Percentiles rank a stretch among this genome's conserved stretches.
Conservation (phyloP, 768 basidiomycete genomes). For the Mycena floridula region DNA sequence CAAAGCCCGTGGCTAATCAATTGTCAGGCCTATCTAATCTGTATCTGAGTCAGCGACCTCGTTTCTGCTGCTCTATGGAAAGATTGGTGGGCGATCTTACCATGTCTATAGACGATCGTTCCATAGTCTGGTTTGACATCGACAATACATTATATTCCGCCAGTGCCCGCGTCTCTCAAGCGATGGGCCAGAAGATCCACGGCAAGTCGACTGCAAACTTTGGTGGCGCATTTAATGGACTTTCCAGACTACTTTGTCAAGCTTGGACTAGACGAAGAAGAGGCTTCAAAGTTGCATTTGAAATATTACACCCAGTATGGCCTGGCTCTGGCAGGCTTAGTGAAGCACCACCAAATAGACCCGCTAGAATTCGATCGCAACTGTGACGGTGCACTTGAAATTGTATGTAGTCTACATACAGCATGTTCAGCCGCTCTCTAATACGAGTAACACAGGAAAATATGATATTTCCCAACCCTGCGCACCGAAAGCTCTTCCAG, state of each 20-base stretch:
- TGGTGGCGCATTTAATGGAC: slow-evolving; percentile 1
- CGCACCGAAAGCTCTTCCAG: slow-evolving; percentile 58
- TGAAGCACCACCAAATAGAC: slow-evolving; percentile 73
- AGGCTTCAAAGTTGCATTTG: slow-evolving; percentile 63
- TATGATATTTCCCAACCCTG: slow-evolving; percentile 62
- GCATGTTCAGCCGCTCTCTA: no score
- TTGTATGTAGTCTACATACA: no score
- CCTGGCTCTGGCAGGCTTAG: slow-evolving; percentile 74
- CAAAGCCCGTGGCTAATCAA: no score
- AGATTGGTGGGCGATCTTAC: no score
- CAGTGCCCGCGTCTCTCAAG: slow-evolving; percentile 64
- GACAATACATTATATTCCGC: slow-evolving; percentile 87
- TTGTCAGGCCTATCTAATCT: no score
- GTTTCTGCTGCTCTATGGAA: no score
- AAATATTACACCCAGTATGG: slow-evolving; percentile 79
- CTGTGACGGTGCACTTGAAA: slow-evolving; percentile 81
- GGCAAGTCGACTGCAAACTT: slow-evolving; percentile 30
- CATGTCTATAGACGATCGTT: slow-evolving; percentile 40
- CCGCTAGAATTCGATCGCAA: slow-evolving; percentile 78
- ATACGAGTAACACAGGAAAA: slow-evolving; percentile 79
- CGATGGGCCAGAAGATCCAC: slow-evolving; percentile 77
- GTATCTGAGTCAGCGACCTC: no score
- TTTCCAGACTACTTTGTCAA: slow-evolving; percentile 66
- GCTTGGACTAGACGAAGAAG: slow-evolving; percentile 61
- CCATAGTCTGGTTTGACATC: slow-evolving; percentile 76